Conservation (phyloP, 177 flowering plant genomes). For the Vitis hybrid region DNA sequence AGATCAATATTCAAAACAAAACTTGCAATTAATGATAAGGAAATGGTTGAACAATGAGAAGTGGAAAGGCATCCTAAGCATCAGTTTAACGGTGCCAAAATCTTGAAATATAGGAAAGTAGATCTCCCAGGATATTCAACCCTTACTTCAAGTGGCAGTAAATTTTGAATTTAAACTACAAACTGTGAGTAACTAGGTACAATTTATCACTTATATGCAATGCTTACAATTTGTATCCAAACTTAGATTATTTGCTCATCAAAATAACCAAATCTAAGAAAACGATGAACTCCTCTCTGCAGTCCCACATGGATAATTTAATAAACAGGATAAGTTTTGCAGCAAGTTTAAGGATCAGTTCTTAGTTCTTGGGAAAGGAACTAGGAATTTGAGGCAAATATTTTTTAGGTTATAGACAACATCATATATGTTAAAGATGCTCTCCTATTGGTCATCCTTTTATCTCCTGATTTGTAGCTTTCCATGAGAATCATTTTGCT, state of each 20-base stretch:
- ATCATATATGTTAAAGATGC: too few relatives aligned
- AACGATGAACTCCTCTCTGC: too few relatives aligned
- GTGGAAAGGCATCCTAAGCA: not conserved
- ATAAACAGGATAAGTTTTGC: not conserved
- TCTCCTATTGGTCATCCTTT: too few relatives aligned
- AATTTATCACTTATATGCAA: not conserved
- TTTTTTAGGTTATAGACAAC: too few relatives aligned
- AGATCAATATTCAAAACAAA: conserved; percentile 2
- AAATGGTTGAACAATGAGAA: not conserved
- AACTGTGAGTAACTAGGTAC: not conserved
- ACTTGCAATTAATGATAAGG: not conserved
- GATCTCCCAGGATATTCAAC: not conserved
- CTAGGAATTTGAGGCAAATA: too few relatives aligned
- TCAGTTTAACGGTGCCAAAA: not conserved
- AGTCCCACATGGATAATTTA: not conserved
- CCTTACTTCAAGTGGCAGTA: not conserved
- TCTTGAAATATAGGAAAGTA: not conserved
- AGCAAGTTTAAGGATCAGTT: not conserved
- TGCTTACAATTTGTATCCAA: not conserved
- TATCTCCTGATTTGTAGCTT: too few relatives aligned
- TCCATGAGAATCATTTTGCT: too few relatives aligned
- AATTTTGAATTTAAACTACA: not conserved
- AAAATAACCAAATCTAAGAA: not conserved
- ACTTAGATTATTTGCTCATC: not conserved
- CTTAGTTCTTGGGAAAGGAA: too few relatives aligned